phyloP scores from a whole-genome alignment of 768 basidiomycete genomes.

The Pleurotus sapidus region DNA sequence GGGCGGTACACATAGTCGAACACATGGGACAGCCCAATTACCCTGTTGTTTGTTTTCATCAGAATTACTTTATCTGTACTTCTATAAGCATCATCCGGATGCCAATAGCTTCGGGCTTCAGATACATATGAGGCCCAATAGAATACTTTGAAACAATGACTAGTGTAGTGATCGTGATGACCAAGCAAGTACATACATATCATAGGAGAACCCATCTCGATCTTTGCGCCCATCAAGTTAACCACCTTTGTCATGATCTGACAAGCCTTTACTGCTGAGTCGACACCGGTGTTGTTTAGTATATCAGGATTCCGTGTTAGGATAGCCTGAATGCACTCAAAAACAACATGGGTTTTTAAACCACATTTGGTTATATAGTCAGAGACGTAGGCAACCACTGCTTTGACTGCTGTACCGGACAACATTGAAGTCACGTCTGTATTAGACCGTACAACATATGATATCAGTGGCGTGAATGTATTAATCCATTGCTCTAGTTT shows the following conservation, averaged over 20 bases:
- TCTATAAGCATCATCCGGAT: too few relatives aligned
- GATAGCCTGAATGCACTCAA: too few relatives aligned
- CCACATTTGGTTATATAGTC: constrained; percentile 21
- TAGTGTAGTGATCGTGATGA: constrained; percentile 19
- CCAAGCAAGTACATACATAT: too few relatives aligned
- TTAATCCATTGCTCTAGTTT: neutral
- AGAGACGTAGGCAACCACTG: constrained; percentile 22
- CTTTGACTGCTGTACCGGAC: constrained; percentile 23
- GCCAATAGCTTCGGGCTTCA: too few relatives aligned
- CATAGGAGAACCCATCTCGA: too few relatives aligned
- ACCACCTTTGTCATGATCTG: constrained; percentile 5
- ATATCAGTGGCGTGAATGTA: neutral
- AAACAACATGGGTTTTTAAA: too few relatives aligned
- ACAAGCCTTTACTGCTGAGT: constrained; percentile 13
- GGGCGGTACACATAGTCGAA: constrained; percentile 7
- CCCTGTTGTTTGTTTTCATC: neutral
- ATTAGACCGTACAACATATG: neutral
- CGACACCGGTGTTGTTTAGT: too few relatives aligned
- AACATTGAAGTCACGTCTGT: constrained; percentile 3
- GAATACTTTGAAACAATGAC: constrained; percentile 18
- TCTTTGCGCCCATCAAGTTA: constrained; percentile 11
- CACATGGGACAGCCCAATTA: constrained; percentile 17
- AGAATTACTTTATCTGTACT: too few relatives aligned
- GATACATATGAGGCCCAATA: too few relatives aligned
- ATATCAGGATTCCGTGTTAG: neutral